Base-by-base conservation (phyloP, 2,329 filamentous ascomycete species). In the Remersonia thermophila region DNA sequence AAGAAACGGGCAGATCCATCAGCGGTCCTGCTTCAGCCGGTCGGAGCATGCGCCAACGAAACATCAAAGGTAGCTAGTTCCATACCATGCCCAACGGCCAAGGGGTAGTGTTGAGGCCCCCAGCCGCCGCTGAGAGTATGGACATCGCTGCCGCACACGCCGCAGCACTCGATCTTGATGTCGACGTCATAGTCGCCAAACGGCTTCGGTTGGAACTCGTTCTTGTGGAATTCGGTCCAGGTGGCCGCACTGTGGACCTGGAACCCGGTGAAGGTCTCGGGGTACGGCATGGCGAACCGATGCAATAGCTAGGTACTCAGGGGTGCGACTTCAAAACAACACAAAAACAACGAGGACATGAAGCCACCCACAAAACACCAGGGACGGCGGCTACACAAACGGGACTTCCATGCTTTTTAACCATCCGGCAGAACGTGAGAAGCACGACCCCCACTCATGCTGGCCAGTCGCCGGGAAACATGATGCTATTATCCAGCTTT, bases 101-200 rank as follows among this genome's bases (percentile, higher is more conserved):
- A 65, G 31, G 77, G 76, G 36, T 72, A 76, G 28, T 68, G 62
- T 45, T 75, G 71, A 26, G 60, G 63, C 40, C 73, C 77, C 78
- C 78, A 83, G 42, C 78, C 77, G 43, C 77, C 76, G 51, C 58
- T 74, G 54, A 83, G 69, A 41, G 75, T 83, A 60, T 83, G 80
- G 32, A 81, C 64, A 52, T 85, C 80, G 47, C 73, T 80, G 47
- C 78, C 74, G 55, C 80, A 85, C 36, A 85, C 69, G 52, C 83
- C 82, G 53, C 83, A 89, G 54, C 73, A 78, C 47, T 86, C 77
- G 51, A 94, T 80, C 66, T 87, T 81, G 60, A 94, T 74, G 55
- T 93, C 85, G 50, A 94, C 75, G 55, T 94, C 85, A 59, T 83
- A 72, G 55, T 87, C 83, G 46, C 80, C 83, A 55, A 93, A 93